Percentiles rank a stretch among this genome's conserved stretches.
Conservation (phyloP, 495 filamentous ascomycete species). For the Penicillium diatomitis region DNA sequence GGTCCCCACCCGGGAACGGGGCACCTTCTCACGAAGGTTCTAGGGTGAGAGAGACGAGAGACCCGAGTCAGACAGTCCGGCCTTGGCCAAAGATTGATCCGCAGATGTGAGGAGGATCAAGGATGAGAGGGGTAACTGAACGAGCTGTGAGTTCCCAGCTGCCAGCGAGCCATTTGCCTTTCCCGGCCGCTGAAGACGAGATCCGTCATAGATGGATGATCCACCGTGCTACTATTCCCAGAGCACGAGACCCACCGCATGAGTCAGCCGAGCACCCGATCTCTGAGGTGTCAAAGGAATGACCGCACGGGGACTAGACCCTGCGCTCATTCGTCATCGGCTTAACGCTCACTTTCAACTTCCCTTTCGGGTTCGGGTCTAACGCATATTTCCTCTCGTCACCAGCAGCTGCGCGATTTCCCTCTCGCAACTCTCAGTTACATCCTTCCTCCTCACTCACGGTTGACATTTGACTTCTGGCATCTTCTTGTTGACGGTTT, state of each 20-base stretch:
- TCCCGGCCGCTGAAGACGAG: no score
- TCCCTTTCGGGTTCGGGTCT: not conserved
- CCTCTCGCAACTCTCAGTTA: not conserved
- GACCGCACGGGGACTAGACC: not conserved
- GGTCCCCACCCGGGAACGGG: not conserved
- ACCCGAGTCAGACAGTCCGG: not conserved
- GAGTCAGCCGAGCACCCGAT: not conserved
- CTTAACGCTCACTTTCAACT: not conserved
- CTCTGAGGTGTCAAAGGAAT: constrained; percentile 1
- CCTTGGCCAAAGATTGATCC: not conserved
- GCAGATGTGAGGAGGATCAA: no score
- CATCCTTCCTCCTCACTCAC: not conserved
- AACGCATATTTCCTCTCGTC: not conserved
- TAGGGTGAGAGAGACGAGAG: not conserved
- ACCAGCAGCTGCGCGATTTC: not conserved
- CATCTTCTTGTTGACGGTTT: not conserved
- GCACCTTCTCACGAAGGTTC: not conserved
- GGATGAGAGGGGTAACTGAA: no score
- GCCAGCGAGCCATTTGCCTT: no score
- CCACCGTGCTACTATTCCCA: no score
- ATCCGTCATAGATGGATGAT: no score
- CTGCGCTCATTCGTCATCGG: constrained; percentile 1
- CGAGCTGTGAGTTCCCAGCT: no score
- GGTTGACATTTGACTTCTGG: not conserved
- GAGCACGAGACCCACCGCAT: constrained; percentile 1